Evolutionary conservation across 352 stramenopile species (phyloP).

Genomic region (Aphanomyces cochlioides): DNA sequence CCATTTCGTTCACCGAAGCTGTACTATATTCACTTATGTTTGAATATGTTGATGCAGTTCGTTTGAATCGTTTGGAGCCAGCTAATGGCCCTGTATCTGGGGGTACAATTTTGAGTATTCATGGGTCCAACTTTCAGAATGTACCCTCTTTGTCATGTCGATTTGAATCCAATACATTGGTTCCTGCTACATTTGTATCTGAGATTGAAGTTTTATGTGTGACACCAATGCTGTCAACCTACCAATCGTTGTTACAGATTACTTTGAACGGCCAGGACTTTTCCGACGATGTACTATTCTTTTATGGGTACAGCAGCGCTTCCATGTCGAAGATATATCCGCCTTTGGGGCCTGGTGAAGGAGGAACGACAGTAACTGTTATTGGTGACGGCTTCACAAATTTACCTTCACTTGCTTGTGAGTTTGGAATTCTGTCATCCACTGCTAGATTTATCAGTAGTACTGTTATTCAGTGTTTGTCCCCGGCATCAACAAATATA

Average conservation of each 20-base stretch:
- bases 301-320: background rate
- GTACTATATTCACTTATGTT: background rate
- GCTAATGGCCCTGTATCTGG: constrained; percentile 1
- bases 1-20: background rate
- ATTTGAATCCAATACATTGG: background rate
- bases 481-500: background rate
- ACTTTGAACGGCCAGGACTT: constrained; percentile 20
- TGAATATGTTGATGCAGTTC: no score
- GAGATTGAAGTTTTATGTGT: background rate
- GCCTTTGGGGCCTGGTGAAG: background rate
- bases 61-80: background rate
- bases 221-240: background rate
- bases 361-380: constrained; percentile 14
- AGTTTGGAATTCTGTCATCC: background rate
- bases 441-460: constrained; percentile 1
- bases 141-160: constrained; percentile 14
- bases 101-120: background rate
- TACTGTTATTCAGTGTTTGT: constrained; percentile 13
- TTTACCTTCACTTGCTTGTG: background rate
- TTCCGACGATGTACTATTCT: background rate
- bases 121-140: constrained; percentile 20
- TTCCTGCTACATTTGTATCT: constrained; percentile 13
- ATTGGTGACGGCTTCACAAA: constrained; percentile 20
- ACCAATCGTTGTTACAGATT: background rate
- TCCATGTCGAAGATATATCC: constrained; percentile 8